These are phyloP conservation scores for Bruguiera sexangula DNA, from an alignment of 345 rosid genomes.

Conservation along the genomic window DNA sequence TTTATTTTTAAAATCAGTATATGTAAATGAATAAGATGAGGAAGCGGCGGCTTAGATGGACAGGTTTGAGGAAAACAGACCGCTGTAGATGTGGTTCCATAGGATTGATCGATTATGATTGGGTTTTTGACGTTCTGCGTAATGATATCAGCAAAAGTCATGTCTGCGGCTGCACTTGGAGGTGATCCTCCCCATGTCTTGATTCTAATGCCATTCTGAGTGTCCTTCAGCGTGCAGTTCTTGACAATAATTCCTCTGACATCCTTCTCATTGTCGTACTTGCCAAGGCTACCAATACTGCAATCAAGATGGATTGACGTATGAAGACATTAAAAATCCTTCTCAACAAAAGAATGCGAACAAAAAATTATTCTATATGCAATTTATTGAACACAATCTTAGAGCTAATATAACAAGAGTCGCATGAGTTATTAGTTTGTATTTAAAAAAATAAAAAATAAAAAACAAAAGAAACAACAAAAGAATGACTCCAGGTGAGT, in stretches of 20 bases:
- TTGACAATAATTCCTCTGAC: constrained; percentile 46
- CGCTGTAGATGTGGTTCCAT: constrained; percentile 19
- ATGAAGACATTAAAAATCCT: background rate
- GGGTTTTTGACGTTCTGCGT: constrained; percentile 60
- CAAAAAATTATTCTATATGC: too few relatives aligned
- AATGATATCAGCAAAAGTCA: constrained; percentile 43
- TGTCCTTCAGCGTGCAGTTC: constrained; percentile 46
- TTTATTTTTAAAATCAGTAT: too few relatives aligned
- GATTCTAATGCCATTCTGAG: constrained; percentile 70
- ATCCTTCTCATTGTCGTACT: constrained; percentile 45
- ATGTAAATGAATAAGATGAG: too few relatives aligned
- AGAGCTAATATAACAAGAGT: too few relatives aligned
- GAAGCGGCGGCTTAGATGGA: too few relatives aligned
- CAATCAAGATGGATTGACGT: background rate
- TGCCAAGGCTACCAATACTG: constrained; percentile 80
- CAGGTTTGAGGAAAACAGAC: constrained; percentile 14
- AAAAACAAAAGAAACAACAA: too few relatives aligned
- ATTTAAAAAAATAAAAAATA: too few relatives aligned
- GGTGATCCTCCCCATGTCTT: constrained; percentile 57
- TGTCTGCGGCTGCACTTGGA: constrained; percentile 39
- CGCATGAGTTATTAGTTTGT: too few relatives aligned
- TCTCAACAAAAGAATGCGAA: too few relatives aligned
- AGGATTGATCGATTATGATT: constrained; percentile 63
- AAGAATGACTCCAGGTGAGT: too few relatives aligned
- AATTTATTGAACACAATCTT: background rate